These are phyloP conservation scores for Pleurotus djamor DNA, from an alignment of 768 basidiomycete species.

Conservation along the genomic window DNA sequence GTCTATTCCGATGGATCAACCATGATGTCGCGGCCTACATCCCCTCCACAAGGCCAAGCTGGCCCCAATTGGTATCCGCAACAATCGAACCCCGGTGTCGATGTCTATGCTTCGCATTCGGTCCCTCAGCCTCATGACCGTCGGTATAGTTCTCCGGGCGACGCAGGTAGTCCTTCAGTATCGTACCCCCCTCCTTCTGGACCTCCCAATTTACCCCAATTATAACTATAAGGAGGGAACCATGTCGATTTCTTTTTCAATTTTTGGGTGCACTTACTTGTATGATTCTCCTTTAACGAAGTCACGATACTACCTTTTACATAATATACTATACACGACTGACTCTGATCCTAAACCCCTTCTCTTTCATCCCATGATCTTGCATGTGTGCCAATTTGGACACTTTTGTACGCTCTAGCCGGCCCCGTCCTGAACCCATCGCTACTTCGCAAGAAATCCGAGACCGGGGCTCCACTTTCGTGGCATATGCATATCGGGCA, in stretches of 20 bases:
- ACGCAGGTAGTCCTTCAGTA: no score
- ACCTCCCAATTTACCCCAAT: no score
- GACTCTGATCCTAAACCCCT: background rate
- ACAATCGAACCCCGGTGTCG: background rate
- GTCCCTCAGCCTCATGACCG: no score
- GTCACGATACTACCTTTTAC: background rate
- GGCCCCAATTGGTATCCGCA: background rate
- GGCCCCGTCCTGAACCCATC: conserved; percentile 42
- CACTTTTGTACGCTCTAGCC: conserved; percentile 45
- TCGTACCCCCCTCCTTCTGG: no score
- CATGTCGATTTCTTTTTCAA: no score
- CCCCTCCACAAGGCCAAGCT: background rate
- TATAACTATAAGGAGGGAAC: no score
- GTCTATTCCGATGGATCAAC: conserved; percentile 5
- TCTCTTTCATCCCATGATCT: background rate
- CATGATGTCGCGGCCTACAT: background rate
- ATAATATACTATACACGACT: background rate
- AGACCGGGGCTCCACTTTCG: conserved; percentile 72
- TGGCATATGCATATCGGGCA: conserved; percentile 62
- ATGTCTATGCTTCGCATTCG: no score
- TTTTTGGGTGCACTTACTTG: no score
- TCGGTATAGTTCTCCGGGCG: no score
- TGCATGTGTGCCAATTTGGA: conserved; percentile 38
- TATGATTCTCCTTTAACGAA: no score
- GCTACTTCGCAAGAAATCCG: conserved; percentile 71